These are phyloP conservation scores for Colletotrichum sp. DNA, from an alignment of 2,329 filamentous ascomycete genomes.

Conservation along the genomic window DNA sequence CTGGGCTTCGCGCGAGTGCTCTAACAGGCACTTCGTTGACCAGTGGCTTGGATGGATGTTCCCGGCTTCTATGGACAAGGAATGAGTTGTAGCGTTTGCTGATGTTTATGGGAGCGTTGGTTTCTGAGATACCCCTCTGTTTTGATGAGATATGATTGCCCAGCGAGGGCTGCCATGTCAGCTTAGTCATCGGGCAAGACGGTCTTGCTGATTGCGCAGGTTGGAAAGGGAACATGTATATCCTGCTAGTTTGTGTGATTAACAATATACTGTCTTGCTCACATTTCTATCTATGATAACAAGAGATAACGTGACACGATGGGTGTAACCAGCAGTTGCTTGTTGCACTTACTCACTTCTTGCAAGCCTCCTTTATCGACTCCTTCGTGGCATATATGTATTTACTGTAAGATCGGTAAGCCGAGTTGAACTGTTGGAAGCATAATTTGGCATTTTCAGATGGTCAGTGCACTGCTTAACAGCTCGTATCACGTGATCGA, in stretches of 20 bases:
- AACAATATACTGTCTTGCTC: conserved; percentile 7
- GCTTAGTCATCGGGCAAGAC: conserved; percentile 15
- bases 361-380: background rate
- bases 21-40: background rate
- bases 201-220: background rate
- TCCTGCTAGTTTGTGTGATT: background rate
- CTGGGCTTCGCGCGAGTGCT: conserved; percentile 11
- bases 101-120: conserved; percentile 17
- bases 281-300: background rate
- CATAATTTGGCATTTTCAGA: background rate
- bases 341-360: background rate
- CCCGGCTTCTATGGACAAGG: background rate
- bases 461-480: background rate
- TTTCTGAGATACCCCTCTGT: conserved; percentile 26
- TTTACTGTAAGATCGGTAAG: background rate
- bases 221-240: background rate
- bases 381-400: background rate
- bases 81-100: background rate
- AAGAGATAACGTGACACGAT: background rate
- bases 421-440: background rate
- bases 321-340: background rate
- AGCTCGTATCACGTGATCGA: background rate
- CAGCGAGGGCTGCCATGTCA: background rate
- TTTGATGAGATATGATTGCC: conserved; percentile 9
- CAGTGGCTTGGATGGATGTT: background rate